phyloP scores from a whole-genome alignment of 2,329 filamentous ascomycete species.

The Fusarium praegraminearum region DNA sequence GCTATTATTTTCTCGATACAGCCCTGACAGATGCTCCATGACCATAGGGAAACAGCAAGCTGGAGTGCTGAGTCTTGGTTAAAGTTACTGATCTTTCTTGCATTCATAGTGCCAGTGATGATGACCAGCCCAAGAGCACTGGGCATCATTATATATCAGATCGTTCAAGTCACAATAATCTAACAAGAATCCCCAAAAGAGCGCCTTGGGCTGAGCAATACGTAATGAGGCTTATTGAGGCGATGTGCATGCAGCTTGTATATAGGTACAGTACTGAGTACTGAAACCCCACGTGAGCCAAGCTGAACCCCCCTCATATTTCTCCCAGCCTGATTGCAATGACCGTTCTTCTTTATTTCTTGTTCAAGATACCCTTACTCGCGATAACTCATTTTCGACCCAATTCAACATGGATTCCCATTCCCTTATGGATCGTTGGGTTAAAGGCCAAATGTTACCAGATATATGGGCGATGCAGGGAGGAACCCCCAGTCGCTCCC shows the following conservation, averaged over 20 bases:
- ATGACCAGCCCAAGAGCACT: too few relatives aligned
- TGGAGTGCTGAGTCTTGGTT: not conserved
- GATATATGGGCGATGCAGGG: not conserved
- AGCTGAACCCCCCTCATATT: not conserved
- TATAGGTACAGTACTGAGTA: not conserved
- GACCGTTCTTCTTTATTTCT: not conserved
- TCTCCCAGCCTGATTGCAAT: too few relatives aligned
- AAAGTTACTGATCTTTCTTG: not conserved
- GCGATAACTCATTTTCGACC: not conserved
- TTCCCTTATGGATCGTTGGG: not conserved
- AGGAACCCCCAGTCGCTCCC: too few relatives aligned
- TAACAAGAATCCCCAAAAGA: fast-evolving
- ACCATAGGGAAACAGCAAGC: not conserved
- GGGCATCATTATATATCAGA: not conserved
- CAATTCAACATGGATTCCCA: not conserved
- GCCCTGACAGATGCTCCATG: not conserved
- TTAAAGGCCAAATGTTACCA: fast-evolving
- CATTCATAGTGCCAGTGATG: not conserved
- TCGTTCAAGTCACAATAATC: fast-evolving
- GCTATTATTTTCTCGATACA: not conserved
- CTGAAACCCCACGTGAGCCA: not conserved
- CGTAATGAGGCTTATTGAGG: not conserved
- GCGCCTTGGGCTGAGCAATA: not conserved
- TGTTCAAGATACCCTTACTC: not conserved
- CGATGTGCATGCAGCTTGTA: not conserved